Conservation (phyloP, 2,329 filamentous ascomycete genomes). For the Ophiostoma sp. region DNA sequence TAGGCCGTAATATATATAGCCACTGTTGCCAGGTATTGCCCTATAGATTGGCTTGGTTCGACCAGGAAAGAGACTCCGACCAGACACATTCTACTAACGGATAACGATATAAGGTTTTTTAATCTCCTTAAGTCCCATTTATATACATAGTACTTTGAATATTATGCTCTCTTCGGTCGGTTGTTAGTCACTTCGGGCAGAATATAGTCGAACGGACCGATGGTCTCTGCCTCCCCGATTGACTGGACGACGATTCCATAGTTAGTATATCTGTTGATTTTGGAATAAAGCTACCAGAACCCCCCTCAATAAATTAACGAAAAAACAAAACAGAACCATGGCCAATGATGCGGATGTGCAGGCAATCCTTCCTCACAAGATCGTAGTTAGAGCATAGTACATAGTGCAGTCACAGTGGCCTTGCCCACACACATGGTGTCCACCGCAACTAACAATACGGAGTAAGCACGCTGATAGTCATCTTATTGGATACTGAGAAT, state of each 20-base stretch:
- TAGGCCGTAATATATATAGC: background rate
- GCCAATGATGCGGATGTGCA: background rate
- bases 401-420: slow-evolving; percentile 1
- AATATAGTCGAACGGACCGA: too few relatives aligned
- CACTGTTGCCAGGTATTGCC: slow-evolving; percentile 5
- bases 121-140: background rate
- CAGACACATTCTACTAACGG: background rate
- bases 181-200: too few relatives aligned
- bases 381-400: background rate
- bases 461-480: background rate
- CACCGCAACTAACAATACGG: background rate
- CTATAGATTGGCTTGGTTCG: background rate
- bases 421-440: background rate
- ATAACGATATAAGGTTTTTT: background rate
- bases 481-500: background rate
- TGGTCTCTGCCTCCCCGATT: too few relatives aligned
- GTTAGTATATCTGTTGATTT: background rate
- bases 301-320: too few relatives aligned
- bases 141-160: too few relatives aligned
- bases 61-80: slow-evolving; percentile 5
- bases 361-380: background rate
- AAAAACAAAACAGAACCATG: too few relatives aligned
- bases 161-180: too few relatives aligned
- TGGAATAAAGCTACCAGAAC: too few relatives aligned
- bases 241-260: too few relatives aligned